Percentiles rank a stretch among this genome's conserved stretches.
Conservation (phyloP, 2,329 filamentous ascomycete species). For the Phyllosticta citrichinensis region DNA sequence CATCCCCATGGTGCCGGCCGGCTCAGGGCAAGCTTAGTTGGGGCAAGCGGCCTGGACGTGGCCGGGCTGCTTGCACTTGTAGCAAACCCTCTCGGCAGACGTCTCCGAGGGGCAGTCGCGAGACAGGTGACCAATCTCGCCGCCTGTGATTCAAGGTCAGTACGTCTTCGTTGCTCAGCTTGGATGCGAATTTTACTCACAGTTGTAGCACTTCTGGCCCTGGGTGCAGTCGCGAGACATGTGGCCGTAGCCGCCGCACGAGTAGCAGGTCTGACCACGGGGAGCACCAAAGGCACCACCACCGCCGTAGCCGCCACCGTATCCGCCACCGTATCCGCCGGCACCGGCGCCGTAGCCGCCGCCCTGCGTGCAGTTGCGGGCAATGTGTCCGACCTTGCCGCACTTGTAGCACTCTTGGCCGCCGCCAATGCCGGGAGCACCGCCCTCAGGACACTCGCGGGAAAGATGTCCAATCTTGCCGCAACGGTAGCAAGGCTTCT, state of each 20-base stretch:
- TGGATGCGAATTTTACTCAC: conserved; percentile 36
- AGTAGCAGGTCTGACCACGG: conserved; percentile 75
- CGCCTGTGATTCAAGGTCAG: conserved; percentile 37
- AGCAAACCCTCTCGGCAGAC: conserved; percentile 89
- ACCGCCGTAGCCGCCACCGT: conserved; percentile 33
- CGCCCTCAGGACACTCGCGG: conserved; percentile 63
- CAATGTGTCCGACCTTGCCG: conserved; percentile 91
- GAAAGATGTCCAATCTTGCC: conserved; percentile 83
- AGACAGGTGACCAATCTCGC: conserved; percentile 86
- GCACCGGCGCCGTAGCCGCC: conserved; percentile 27
- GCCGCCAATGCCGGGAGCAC: conserved; percentile 40
- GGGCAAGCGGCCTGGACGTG: conserved; percentile 94
- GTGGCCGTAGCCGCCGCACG: conserved; percentile 92
- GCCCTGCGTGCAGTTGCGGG: conserved; percentile 72
- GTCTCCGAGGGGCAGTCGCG: conserved; percentile 94
- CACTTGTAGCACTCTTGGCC: conserved; percentile 89
- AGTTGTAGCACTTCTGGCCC: conserved; percentile 99
- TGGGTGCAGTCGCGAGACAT: conserved; percentile 98
- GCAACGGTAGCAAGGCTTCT: conserved; percentile 65
- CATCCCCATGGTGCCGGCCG: conserved; percentile 1
- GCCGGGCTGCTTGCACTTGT: conserved; percentile 82
- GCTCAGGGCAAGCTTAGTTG: conserved; percentile 45
- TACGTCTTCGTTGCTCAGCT: background rate
- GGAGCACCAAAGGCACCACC: conserved; percentile 39
- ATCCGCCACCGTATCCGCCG: conserved; percentile 40